Conservation (phyloP, 768 basidiomycete species). For the Fibroporia radiculosa region DNA sequence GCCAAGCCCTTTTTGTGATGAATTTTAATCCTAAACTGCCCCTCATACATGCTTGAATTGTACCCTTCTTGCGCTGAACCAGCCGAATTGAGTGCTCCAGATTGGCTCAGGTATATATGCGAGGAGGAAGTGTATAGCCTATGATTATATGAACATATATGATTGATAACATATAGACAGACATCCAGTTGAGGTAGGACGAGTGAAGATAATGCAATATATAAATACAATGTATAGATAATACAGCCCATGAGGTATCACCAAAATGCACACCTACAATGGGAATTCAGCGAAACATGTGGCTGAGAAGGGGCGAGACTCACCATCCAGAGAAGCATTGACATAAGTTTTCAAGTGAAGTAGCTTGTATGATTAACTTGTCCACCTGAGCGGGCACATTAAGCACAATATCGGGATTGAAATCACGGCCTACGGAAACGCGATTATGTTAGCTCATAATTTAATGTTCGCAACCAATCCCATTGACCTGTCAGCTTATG, state of each 20-base stretch:
- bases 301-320: constrained; percentile 12
- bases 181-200: no score
- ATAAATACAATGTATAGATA: background rate
- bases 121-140: no score
- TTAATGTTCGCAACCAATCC: background rate
- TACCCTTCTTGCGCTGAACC: no score
- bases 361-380: constrained; percentile 88
- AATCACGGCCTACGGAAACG: constrained; percentile 66
- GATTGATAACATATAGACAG: no score
- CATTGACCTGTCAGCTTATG: constrained; percentile 83
- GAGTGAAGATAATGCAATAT: no score
- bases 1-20: constrained; percentile 55
- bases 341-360: constrained; percentile 89
- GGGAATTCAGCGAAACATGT: background rate
- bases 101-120: no score
- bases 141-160: no score
- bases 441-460: constrained; percentile 1
- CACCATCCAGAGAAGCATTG: constrained; percentile 96
- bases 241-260: constrained; percentile 23
- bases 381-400: constrained; percentile 83
- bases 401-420: constrained; percentile 75
- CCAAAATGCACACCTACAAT: constrained; percentile 68
- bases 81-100: no score
- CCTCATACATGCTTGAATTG: no score
- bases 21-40: no score